Base-by-base conservation (phyloP, 805 yeast species). In the Candida berthetii region DNA sequence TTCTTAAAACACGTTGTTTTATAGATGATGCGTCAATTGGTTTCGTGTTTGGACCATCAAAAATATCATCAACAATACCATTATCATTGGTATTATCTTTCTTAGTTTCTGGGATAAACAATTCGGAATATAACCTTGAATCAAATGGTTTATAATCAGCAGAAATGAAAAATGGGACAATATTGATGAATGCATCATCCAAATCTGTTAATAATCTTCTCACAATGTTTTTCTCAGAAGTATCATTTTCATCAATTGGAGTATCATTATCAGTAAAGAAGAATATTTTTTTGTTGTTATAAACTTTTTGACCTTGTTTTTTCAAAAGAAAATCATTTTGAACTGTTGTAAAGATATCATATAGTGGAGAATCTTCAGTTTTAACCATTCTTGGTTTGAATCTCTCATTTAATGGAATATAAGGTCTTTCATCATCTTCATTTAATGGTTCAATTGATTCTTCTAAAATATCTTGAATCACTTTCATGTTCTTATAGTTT, bases 191-290 rank as follows among this genome's bases (percentile, higher is more conserved):
- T 15, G 69, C 64, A 40, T 77, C 76, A 42, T 75, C 74, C 42
- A 80, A 69, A 57, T 85, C 93, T 32, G 72, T 71, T 13, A 83
- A 69, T 5, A 80, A 65, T 16, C 74, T 74, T 48, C 81, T 72
- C 19, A 86, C 63, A 6, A 75, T 64, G 36, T 66, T 67, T 50
- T 71, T 72, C 3, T 68, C 62, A 7, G 56, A 65, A 2, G 52
- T 42, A 14, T 70, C 65, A 7, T 64, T 51, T 7, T 65, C 64
- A 40, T 68, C 66, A 47, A 64, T 72, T 0, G 96, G 97, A 36
- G 61, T 61, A 49, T 84, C 93, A 55, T 82, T 79, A 55, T 82
- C 84, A 0, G 96, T 86, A 53, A 89, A 76, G 54, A 88, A 63
- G 48, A 87, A 73, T 3, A 86, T 61, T 50, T 83, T 80, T 48